Evolutionary conservation across 108 stramenopile species (phyloP).

Genomic region (Schizochytrium sp.): DNA sequence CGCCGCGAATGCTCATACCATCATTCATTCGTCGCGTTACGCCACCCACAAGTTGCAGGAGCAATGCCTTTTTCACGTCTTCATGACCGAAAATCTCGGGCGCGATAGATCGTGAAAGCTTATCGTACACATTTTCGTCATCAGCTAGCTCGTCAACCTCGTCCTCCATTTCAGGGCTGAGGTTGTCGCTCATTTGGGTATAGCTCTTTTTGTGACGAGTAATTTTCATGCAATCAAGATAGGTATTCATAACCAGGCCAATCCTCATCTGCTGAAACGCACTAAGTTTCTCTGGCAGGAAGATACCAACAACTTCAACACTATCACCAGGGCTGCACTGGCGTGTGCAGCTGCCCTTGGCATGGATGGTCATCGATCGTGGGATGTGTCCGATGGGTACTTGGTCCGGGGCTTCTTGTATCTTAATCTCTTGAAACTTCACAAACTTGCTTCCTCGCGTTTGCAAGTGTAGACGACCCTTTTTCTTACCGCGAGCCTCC

Average conservation of each 20-base stretch:
- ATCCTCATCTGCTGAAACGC: constrained; percentile 90
- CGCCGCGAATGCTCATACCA: constrained; percentile 96
- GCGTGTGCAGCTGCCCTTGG: constrained; percentile 89
- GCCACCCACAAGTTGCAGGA: constrained; percentile 94
- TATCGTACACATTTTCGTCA: constrained; percentile 66
- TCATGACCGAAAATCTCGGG: constrained; percentile 99
- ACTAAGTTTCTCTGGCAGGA: constrained; percentile 85
- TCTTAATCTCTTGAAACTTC: constrained; percentile 94
- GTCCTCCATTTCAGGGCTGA: constrained; percentile 72
- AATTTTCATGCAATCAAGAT: constrained; percentile 78
- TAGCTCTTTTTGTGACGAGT: constrained; percentile 61
- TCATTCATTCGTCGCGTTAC: constrained; percentile 89
- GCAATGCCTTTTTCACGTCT: constrained; percentile 94
- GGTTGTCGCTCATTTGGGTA: constrained; percentile 74
- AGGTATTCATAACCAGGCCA: constrained; percentile 92
- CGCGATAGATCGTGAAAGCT: constrained; percentile 86
- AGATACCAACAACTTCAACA: constrained; percentile 91
- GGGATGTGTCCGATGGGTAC: constrained; percentile 99
- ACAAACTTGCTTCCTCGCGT: constrained; percentile 94
- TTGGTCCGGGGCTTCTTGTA: constrained; percentile 95
- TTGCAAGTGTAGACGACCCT: constrained; percentile 80
- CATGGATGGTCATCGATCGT: constrained; percentile 87
- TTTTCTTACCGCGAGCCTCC: constrained; percentile 47
- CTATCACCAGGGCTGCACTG: constrained; percentile 91
- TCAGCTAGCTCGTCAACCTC: constrained; percentile 73